Conservation (phyloP, 1,139 yeast genomes). For the Diutina rugosa region DNA sequence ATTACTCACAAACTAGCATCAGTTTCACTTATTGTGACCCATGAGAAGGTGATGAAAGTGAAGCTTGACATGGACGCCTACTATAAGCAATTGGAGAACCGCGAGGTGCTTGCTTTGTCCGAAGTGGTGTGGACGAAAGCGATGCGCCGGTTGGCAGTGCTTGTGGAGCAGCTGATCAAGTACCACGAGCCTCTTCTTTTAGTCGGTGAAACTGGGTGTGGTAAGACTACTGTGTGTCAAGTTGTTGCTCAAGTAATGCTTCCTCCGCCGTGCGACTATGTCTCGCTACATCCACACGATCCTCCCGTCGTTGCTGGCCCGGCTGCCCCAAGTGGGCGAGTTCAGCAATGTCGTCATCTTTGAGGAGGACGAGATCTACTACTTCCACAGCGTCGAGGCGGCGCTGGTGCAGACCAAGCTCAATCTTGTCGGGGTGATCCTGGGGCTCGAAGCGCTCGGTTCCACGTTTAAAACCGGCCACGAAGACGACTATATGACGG, state of each 20-base stretch:
- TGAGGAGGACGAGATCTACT: background rate
- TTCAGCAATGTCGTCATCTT: background rate
- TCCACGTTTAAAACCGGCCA: background rate
- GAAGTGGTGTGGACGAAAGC: conserved; percentile 85
- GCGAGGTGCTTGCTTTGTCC: conserved; percentile 9
- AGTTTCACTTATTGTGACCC: background rate
- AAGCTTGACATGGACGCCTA: conserved; percentile 55
- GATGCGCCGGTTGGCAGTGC: conserved; percentile 77
- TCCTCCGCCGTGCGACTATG: background rate
- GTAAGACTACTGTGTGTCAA: conserved; percentile 94
- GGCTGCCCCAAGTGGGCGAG: background rate
- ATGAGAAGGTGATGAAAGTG: conserved; percentile 85
- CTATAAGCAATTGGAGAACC: conserved; percentile 29
- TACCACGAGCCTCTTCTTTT: conserved; percentile 82
- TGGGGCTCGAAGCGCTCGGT: background rate
- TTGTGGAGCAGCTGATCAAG: conserved; percentile 61
- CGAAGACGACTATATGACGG: background rate
- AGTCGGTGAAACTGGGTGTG: conserved; percentile 99
- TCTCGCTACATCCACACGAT: background rate
- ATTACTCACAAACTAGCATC: background rate
- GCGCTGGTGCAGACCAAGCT: background rate
- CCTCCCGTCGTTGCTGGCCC: background rate
- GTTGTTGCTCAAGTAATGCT: conserved; percentile 34
- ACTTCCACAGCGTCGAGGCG: background rate
- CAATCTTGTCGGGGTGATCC: conserved; percentile 1